Conservation (phyloP, 1,139 yeast genomes). For the Pichia sp. region DNA sequence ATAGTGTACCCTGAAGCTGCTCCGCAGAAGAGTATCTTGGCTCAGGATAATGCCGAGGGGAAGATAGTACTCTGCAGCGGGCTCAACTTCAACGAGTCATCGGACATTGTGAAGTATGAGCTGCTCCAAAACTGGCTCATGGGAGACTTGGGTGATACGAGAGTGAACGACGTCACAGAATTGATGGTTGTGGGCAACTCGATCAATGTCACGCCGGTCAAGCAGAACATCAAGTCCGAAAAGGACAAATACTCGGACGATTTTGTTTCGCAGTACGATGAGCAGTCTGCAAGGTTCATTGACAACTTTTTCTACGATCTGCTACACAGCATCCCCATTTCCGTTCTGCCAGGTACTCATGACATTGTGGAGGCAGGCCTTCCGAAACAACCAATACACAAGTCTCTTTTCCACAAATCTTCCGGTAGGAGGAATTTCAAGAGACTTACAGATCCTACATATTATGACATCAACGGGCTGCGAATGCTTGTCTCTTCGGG, state of each 20-base stretch:
- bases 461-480: slow-evolving; percentile 55
- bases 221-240: slow-evolving; percentile 21
- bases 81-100: slow-evolving; percentile 49
- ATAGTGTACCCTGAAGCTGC: slow-evolving; percentile 64
- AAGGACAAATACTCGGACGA: slow-evolving; percentile 53
- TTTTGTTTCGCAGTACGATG: slow-evolving; percentile 47
- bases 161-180: slow-evolving; percentile 27
- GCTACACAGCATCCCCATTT: slow-evolving; percentile 58
- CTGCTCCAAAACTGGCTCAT: slow-evolving; percentile 66
- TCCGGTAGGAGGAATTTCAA: slow-evolving; percentile 43
- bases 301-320: slow-evolving; percentile 61
- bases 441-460: slow-evolving; percentile 70
- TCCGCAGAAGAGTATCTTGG: slow-evolving; percentile 41
- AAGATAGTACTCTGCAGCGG: slow-evolving; percentile 74
- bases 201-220: slow-evolving; percentile 37
- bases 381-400: slow-evolving; percentile 89
- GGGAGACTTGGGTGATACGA: slow-evolving; percentile 51
- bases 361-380: slow-evolving; percentile 82
- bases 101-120: slow-evolving; percentile 45
- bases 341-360: slow-evolving; percentile 75
- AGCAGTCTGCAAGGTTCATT: slow-evolving; percentile 42
- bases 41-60: slow-evolving; percentile 13
- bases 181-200: slow-evolving; percentile 68
- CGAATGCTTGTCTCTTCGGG: slow-evolving; percentile 75
- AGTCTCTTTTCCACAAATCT: slow-evolving; percentile 57